A percentile compares a stretch with the other conserved stretches of the same genome.
Conservation (phyloP, 192 early-diverging fungal genomes). For the Dissophora ornata region DNA sequence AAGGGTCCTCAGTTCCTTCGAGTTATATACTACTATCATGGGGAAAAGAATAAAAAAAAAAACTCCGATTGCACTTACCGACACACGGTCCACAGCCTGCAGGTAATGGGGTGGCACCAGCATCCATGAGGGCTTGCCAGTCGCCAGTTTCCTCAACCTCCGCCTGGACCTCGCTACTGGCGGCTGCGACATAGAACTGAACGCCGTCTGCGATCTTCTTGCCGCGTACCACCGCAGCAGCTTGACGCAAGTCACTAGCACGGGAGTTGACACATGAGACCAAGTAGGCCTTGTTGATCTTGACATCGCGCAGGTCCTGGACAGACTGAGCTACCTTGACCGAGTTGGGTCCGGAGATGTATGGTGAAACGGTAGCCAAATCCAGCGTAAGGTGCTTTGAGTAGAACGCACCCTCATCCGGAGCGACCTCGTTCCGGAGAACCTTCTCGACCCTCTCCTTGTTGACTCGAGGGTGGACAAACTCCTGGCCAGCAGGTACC, state of each 20-base stretch:
- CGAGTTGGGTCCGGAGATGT: slow-evolving; percentile 94
- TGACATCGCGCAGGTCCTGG: slow-evolving; percentile 74
- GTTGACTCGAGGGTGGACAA: slow-evolving; percentile 70
- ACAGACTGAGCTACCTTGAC: slow-evolving; percentile 94
- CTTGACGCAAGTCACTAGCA: slow-evolving; percentile 86
- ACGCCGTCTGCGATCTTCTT: slow-evolving; percentile 82
- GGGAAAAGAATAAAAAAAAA: neutral
- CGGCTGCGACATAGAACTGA: slow-evolving; percentile 96
- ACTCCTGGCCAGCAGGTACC: slow-evolving; percentile 55
- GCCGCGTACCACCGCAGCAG: slow-evolving; percentile 82
- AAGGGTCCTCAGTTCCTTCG: neutral
- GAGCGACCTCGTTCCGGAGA: slow-evolving; percentile 55
- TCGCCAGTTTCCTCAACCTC: slow-evolving; percentile 88
- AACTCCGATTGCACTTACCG: slow-evolving; percentile 52
- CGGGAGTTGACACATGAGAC: slow-evolving; percentile 97
- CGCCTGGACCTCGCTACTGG: slow-evolving; percentile 89
- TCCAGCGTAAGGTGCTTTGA: slow-evolving; percentile 90
- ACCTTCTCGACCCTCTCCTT: slow-evolving; percentile 57
- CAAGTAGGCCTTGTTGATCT: slow-evolving; percentile 96
- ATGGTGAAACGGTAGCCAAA: slow-evolving; percentile 86
- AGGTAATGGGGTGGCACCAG: slow-evolving; percentile 89
- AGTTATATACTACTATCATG: no score
- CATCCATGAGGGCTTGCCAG: slow-evolving; percentile 87
- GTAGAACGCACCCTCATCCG: slow-evolving; percentile 77
- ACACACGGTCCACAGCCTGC: slow-evolving; percentile 99